These are phyloP conservation scores for Alternaria metachromatica DNA, from an alignment of 2,329 filamentous ascomycete genomes.

Conservation along the genomic window DNA sequence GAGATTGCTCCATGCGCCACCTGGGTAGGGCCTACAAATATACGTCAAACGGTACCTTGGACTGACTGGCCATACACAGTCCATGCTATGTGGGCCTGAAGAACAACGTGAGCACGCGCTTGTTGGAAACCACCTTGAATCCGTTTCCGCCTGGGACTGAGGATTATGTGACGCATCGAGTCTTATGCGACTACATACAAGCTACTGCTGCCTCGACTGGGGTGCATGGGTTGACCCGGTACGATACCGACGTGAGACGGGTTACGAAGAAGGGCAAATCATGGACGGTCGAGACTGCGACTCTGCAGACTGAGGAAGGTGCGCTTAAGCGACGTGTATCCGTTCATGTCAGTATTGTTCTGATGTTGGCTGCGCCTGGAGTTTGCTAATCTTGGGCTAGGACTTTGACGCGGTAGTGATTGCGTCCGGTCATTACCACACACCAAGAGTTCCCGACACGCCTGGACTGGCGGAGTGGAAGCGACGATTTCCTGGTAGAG, in stretches of 20 bases:
- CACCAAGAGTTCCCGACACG: conserved; percentile 57
- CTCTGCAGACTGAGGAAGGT: conserved; percentile 39
- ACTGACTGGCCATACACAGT: conserved; percentile 41
- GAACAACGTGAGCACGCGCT: conserved; percentile 61
- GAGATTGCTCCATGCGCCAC: conserved; percentile 55
- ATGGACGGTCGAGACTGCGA: conserved; percentile 62
- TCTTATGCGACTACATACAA: conserved; percentile 67
- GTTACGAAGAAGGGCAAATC: conserved; percentile 54
- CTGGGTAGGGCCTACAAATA: conserved; percentile 50
- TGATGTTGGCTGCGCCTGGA: accelerated
- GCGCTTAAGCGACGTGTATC: conserved; percentile 11
- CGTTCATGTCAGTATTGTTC: neutral
- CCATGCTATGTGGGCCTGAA: conserved; percentile 61
- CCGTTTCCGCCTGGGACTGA: conserved; percentile 66
- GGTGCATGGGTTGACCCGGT: conserved; percentile 59
- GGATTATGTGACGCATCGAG: conserved; percentile 64
- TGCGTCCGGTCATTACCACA: conserved; percentile 64
- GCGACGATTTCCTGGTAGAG: conserved; percentile 51
- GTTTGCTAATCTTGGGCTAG: conserved; percentile 23
- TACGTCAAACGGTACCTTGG: neutral
- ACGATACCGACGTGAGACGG: conserved; percentile 66
- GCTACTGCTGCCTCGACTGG: conserved; percentile 60
- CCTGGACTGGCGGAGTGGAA: conserved; percentile 58
- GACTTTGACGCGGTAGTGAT: conserved; percentile 60
- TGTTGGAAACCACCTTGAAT: conserved; percentile 58